phyloP scores from a whole-genome alignment of 2,329 filamentous ascomycete genomes.

The Teratosphaeria viscida region DNA sequence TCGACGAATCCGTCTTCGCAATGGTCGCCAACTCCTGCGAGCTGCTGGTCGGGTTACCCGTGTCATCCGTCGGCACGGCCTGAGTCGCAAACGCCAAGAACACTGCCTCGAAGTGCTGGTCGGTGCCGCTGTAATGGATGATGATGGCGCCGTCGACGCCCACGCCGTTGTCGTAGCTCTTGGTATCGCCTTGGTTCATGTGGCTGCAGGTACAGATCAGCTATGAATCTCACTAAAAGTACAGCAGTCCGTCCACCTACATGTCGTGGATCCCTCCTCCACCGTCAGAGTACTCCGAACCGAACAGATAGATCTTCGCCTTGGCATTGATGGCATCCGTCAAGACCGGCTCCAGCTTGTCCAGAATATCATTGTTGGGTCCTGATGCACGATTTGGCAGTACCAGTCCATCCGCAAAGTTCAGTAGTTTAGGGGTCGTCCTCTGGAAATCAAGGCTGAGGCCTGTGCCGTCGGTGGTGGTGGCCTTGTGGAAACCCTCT shows the following conservation, averaged over 20 bases:
- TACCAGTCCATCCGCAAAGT: constrained; percentile 10
- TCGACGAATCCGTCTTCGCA: constrained; percentile 3
- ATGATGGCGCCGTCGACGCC: constrained; percentile 29
- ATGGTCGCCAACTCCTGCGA: constrained; percentile 7
- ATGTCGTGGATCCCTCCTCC: constrained; percentile 29
- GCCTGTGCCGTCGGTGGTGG: constrained; percentile 6
- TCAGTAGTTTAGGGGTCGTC: constrained; percentile 7
- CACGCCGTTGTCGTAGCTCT: constrained; percentile 26
- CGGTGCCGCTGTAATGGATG: constrained; percentile 18
- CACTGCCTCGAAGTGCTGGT: constrained; percentile 30
- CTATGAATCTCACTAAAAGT: neutral
- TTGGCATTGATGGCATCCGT: constrained; percentile 25
- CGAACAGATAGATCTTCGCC: constrained; percentile 30
- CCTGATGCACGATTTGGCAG: constrained; percentile 6
- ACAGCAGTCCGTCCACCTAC: neutral
- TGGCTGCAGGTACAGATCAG: constrained; percentile 12
- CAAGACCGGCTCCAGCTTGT: constrained; percentile 27
- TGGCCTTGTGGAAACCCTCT: constrained; percentile 19
- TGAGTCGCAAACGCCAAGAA: constrained; percentile 32
- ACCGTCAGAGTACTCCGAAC: constrained; percentile 20
- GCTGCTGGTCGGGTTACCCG: constrained; percentile 11
- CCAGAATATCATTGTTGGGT: constrained; percentile 23
- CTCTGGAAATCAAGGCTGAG: constrained; percentile 15
- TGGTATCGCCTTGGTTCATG: constrained; percentile 31
- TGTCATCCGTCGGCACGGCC: constrained; percentile 26